These are phyloP conservation scores for Plasmodium blacklocki DNA, from an alignment of 169 alveolate species.

Conservation along the genomic window DNA sequence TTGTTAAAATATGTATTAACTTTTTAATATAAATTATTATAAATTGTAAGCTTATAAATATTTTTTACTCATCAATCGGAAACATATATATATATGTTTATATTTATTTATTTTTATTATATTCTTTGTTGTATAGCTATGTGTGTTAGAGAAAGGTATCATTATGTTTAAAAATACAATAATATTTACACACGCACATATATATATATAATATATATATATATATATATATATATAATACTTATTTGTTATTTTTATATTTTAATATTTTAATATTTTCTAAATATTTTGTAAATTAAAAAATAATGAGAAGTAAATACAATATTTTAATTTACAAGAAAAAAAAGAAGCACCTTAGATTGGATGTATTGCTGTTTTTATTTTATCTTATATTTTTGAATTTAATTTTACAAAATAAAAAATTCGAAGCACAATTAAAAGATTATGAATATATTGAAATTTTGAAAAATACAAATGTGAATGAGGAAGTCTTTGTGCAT, in stretches of 20 bases:
- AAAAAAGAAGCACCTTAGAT: constrained; percentile 33
- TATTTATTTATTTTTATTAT: too few species aligned
- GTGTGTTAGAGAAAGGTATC: neutral
- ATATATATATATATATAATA: neutral
- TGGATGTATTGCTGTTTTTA: constrained; percentile 66
- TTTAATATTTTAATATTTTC: neutral
- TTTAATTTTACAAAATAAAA: constrained; percentile 46
- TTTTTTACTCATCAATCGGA: too few species aligned
- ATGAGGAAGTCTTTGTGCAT: neutral
- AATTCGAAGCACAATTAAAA: constrained; percentile 50
- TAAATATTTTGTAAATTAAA: neutral
- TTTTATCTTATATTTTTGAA: constrained; percentile 36
- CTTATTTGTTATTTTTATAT: neutral
- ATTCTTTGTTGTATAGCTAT: neutral
- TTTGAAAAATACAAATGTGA: constrained; percentile 5
- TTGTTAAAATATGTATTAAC: too few species aligned
- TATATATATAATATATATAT: constrained; percentile 2
- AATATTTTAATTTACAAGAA: constrained; percentile 37
- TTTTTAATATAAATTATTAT: too few species aligned
- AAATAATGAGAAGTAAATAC: constrained; percentile 58
- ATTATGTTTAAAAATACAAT: neutral
- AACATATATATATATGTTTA: too few species aligned
- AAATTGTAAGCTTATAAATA: too few species aligned
- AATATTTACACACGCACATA: neutral
- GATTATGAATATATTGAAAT: constrained; percentile 62